phyloP scores from a whole-genome alignment of 2,329 filamentous ascomycete genomes.

The Exserohilum turcica region DNA sequence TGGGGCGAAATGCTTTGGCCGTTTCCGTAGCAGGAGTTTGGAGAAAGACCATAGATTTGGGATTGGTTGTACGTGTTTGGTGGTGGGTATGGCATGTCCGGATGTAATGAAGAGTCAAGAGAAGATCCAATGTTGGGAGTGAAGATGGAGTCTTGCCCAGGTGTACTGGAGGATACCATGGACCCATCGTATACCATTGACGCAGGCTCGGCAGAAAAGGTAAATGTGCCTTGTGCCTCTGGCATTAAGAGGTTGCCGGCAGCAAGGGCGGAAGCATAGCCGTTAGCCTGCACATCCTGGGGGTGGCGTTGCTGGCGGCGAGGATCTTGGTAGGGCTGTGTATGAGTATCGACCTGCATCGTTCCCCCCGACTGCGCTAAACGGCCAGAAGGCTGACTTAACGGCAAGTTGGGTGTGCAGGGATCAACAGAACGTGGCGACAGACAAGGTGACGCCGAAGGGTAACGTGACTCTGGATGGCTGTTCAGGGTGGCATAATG shows the following conservation, averaged over 20 bases:
- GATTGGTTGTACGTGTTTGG: slow-evolving; percentile 32
- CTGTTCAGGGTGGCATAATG: slow-evolving; percentile 43
- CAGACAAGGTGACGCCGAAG: slow-evolving; percentile 18
- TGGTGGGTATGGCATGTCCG: slow-evolving; percentile 41
- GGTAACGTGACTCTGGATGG: slow-evolving; percentile 38
- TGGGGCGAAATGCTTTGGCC: slow-evolving; percentile 45
- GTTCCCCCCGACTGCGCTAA: slow-evolving; percentile 18
- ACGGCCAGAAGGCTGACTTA: slow-evolving; percentile 30
- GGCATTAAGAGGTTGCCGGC: slow-evolving; percentile 35
- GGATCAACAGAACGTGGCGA: slow-evolving; percentile 15
- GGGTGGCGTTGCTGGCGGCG: slow-evolving; percentile 43
- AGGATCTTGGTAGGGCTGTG: slow-evolving; percentile 43
- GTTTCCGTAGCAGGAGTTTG: slow-evolving; percentile 34
- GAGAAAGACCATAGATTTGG: slow-evolving; percentile 38
- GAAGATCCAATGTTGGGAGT: slow-evolving; percentile 42
- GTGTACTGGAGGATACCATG: slow-evolving; percentile 30
- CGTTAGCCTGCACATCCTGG: slow-evolving; percentile 38
- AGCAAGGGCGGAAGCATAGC: slow-evolving; percentile 27
- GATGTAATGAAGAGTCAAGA: slow-evolving; percentile 44
- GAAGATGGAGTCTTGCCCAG: slow-evolving; percentile 38
- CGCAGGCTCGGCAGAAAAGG: slow-evolving; percentile 43
- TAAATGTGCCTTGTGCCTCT: slow-evolving; percentile 43
- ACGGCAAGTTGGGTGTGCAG: slow-evolving; percentile 12
- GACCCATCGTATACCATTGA: slow-evolving; percentile 42
- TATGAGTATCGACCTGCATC: slow-evolving; percentile 43